A percentile compares a stretch with the other conserved stretches of the same genome.
These are phyloP conservation scores for Raffaelea albimanens DNA, from an alignment of 2,329 filamentous ascomycete species.

Conservation along the genomic window DNA sequence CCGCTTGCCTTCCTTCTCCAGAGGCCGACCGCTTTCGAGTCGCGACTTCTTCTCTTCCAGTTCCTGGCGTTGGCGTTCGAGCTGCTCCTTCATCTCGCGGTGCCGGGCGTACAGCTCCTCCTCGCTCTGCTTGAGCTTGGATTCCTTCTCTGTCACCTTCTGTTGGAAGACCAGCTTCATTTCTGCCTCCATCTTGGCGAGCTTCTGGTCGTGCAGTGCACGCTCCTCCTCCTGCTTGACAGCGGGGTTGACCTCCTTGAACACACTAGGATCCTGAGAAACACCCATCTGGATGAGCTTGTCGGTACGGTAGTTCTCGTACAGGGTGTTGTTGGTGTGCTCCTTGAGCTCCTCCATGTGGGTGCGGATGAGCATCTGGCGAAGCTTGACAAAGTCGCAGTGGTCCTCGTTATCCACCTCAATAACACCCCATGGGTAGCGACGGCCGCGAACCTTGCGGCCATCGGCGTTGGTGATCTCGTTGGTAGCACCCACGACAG, in stretches of 20 bases:
- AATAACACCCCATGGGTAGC: conserved; percentile 96
- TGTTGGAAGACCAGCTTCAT: conserved; percentile 99
- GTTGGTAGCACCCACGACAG: conserved; percentile 91
- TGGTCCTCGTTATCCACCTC: conserved; percentile 99
- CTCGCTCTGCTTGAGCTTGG: conserved; percentile 98
- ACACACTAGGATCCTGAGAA: conserved; percentile 95
- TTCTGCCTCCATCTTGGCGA: conserved; percentile 99
- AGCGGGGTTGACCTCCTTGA: conserved; percentile 99
- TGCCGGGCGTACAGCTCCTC: conserved; percentile 97
- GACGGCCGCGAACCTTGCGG: conserved; percentile 88
- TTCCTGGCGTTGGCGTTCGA: conserved; percentile 88
- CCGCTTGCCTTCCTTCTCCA: conserved; percentile 97
- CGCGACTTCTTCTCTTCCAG: conserved; percentile 97
- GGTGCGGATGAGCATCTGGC: conserved; percentile 98
- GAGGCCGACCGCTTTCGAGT: conserved; percentile 86
- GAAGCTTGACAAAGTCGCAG: conserved; percentile 98
- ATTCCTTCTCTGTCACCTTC: conserved; percentile 99
- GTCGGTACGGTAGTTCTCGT: conserved; percentile 99
- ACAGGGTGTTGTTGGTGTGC: conserved; percentile 91
- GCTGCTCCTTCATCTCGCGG: conserved; percentile 99
- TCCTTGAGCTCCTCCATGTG: conserved; percentile 99
- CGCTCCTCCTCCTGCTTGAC: conserved; percentile 99
- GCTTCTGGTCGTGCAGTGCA: conserved; percentile 96
- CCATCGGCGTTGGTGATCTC: conserved; percentile 89
- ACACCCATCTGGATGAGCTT: conserved; percentile 99